Conservation (phyloP, 805 yeast genomes). For the Cyberlindnera americana region DNA sequence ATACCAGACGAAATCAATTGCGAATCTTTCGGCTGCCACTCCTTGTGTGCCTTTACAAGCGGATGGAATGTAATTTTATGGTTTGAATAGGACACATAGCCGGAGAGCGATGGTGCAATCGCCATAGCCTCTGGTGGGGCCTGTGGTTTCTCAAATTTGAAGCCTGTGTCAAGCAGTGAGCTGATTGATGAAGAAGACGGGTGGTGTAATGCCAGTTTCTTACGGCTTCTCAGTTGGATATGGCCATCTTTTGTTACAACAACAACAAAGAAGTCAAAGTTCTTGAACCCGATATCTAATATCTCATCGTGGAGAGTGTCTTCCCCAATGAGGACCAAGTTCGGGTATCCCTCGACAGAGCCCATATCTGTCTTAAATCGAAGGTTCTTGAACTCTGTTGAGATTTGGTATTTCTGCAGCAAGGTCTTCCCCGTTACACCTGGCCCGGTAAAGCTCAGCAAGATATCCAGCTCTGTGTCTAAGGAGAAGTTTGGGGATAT, state of each 20-base stretch:
- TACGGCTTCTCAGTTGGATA: constrained; percentile 43
- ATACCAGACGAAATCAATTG: constrained; percentile 49
- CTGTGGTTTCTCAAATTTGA: constrained; percentile 38
- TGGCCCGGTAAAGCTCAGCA: constrained; percentile 36
- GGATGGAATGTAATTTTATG: constrained; percentile 16
- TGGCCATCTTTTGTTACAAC: constrained; percentile 41
- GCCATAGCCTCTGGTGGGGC: constrained; percentile 34
- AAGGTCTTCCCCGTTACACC: constrained; percentile 21
- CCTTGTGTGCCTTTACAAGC: background rate
- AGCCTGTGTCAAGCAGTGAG: constrained; percentile 53
- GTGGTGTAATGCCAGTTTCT: constrained; percentile 23
- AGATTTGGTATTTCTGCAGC: constrained; percentile 24
- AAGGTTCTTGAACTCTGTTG: constrained; percentile 22
- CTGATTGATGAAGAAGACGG: constrained; percentile 34
- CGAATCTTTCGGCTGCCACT: constrained; percentile 15
- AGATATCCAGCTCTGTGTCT: constrained; percentile 42
- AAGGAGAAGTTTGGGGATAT: constrained; percentile 43
- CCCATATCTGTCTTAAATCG: constrained; percentile 18
- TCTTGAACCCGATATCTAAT: constrained; percentile 32
- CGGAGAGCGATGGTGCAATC: constrained; percentile 50
- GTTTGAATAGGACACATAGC: constrained; percentile 34
- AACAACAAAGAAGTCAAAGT: constrained; percentile 39
- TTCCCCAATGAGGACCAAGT: constrained; percentile 21
- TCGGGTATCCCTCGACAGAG: constrained; percentile 21
- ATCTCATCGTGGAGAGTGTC: constrained; percentile 23